phyloP scores from a whole-genome alignment of 2,329 filamentous ascomycete genomes.

The Ophiostoma ulmi region DNA sequence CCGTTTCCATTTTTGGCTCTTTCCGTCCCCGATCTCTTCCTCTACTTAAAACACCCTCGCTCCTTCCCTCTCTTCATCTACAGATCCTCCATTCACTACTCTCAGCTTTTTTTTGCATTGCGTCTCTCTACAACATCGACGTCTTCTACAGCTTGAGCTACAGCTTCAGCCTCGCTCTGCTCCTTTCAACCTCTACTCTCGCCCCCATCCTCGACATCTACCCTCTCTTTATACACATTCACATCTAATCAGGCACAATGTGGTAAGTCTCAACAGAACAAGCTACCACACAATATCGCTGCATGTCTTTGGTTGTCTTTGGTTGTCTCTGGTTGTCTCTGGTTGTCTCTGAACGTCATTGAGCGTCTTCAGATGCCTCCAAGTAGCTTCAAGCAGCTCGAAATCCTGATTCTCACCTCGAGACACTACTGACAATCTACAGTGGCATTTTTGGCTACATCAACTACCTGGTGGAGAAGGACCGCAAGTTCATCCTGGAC shows the following conservation, averaged over 20 bases:
- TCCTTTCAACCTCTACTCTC: background rate
- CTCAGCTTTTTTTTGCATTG: background rate
- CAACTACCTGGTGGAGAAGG: conserved; percentile 99
- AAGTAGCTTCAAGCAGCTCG: background rate
- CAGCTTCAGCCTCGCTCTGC: background rate
- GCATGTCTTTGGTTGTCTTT: background rate
- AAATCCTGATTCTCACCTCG: background rate
- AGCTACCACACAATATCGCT: background rate
- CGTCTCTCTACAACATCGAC: background rate
- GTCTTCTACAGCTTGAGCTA: conserved; percentile 1
- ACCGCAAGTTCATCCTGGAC: conserved; percentile 91
- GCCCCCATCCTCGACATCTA: background rate
- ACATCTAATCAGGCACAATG: conserved; percentile 32
- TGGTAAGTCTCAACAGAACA: conserved; percentile 31
- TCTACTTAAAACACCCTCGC: background rate
- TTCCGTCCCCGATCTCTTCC: background rate
- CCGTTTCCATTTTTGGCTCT: background rate
- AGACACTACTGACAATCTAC: conserved; percentile 30
- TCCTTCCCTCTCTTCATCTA: background rate
- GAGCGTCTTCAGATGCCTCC: background rate
- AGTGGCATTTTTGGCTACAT: conserved; percentile 98
- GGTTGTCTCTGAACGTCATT: background rate
- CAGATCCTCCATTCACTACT: background rate
- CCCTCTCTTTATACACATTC: background rate
- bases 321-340: background rate